A percentile compares a stretch with the other conserved stretches of the same genome.
phyloP scores from a whole-genome alignment of 345 rosid genomes.

The Nephelium lappaceum region DNA sequence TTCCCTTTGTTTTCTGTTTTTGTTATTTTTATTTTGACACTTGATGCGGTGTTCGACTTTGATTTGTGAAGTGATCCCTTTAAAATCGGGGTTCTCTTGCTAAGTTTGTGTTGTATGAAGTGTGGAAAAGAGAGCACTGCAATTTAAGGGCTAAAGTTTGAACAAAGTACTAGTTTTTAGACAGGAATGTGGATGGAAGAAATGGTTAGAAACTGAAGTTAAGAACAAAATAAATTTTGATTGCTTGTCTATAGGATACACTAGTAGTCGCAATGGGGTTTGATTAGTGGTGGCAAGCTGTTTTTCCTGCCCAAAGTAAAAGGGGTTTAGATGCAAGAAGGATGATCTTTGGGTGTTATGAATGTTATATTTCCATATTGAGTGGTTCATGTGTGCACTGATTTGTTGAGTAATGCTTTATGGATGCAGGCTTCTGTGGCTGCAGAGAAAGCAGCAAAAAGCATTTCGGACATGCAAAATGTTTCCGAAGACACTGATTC shows the following conservation, averaged over 20 bases:
- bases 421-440: slow-evolving; percentile 74
- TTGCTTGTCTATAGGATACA: neutral
- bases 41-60: neutral
- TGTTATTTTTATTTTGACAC: too few relatives aligned
- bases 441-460: slow-evolving; percentile 88
- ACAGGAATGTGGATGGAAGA: slow-evolving; percentile 5
- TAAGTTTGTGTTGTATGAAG: neutral
- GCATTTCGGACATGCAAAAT: slow-evolving; percentile 60
- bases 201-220: neutral
- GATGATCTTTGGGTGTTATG: neutral
- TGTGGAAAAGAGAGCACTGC: neutral
- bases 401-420: slow-evolving; percentile 19
- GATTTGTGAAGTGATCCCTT: neutral
- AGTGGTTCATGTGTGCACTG: neutral
- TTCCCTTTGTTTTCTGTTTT: too few relatives aligned
- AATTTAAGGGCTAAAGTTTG: neutral
- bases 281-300: neutral
- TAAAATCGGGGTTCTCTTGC: neutral
- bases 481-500: slow-evolving; percentile 59
- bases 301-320: neutral
- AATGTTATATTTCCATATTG: neutral
- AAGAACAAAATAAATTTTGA: neutral
- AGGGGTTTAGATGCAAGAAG: neutral
- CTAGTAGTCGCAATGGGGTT: neutral
- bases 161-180: neutral